Base-by-base conservation (phyloP, 225 moss, liverwort and hornwort species). In the Neckera pumila region DNA sequence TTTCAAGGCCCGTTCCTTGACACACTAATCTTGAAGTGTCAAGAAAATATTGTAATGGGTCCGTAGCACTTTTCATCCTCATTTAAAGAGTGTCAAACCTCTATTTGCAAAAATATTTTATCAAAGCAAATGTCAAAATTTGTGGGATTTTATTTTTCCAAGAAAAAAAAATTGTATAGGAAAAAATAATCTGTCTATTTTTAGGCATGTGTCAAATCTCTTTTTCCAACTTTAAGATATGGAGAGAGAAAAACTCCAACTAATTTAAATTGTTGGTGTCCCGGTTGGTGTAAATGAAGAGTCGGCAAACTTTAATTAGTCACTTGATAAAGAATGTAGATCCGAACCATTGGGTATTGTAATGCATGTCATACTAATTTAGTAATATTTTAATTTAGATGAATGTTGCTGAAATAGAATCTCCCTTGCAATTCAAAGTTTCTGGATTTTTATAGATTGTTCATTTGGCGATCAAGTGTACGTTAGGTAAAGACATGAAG, bases 291-390 rank as follows among this genome's bases (percentile, higher is more conserved):
- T 75, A 33, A 8, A 33, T 19, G 33, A 75, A 51, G 49, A 33
- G 8, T 20, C 0, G 0, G 0, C 8, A 72, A 9, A 42, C 5
- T 43, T 27, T 16, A 27, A 15, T 27, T 43, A 43, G 6, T 72
- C 10, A 25, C 17, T 72, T 7, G 5, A 43, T 5, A 43, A 27
- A 15, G 3, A 27, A 72, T 9, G 34, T 27, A 9, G 14, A 28
- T 1, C 1, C 10, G 15, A 28, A 72, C 43, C 6, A 72, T 2
- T 28, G 7, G 23, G 0, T 69, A 6, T 0, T 43, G 0, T 43
- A 72, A 28, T 43, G 3, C 1, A 1, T 71, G 10, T 27, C 5
- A 43, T 4, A 71, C 71, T 8, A 26, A 71, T 42, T 26, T 71
- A 27, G 0, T 9, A 71, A 71, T 27, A 4, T 42, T 9, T 4